Evolutionary conservation across 2,329 filamentous ascomycete genomes (phyloP), one percentile per base, ranked within the genome.

Genomic region (Tolypocladium pustulatum): DNA sequence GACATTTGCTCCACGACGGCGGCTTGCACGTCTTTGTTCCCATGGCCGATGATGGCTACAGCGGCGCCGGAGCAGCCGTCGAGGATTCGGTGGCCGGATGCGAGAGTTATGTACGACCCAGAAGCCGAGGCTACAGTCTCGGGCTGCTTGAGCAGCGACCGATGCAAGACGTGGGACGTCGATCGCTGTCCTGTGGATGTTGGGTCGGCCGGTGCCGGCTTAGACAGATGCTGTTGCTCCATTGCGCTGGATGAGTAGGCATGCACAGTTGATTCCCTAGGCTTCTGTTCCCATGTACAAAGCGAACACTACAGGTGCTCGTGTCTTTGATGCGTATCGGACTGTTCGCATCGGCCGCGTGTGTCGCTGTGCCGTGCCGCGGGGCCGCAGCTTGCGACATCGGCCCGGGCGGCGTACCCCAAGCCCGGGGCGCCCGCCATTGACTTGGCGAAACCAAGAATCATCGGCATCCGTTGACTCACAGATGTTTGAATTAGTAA

Each of bases 11-110:
- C 65, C 5, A 75, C 70, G 46, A 90, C 78, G 0, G 86, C 87
- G 2, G 80, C 73, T 15, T 76, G 75, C 15, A 92, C 82, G 54
- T 85, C 76, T 49, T 76, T 66, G 56, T 87, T 79, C 36, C 82
- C 84, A 64, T 90, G 85, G 8, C 89, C 90, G 12, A 93, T 74
- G 66, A 27, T 57, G 34, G 68, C 58, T 3, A 69, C 68, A 37
- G 86, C 88, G 3, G 89, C 87, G 25, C 90, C 90, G 34, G 86
- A 82, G 25, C 86, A 88, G 1, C 84, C 86, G 69, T 94, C 90
- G 17, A 91, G 79, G 51, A 94, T 65, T 0, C 53, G 59, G 17
- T 61, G 62, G 20, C 66, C 75, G 37, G 71, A 66, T 10, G 68
- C 61, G 5, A 75, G 69, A 1, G 65, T 64, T 3, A 77, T 65